phyloP scores from a whole-genome alignment of 306 rosid species.

The Ormosia semicastrata region DNA sequence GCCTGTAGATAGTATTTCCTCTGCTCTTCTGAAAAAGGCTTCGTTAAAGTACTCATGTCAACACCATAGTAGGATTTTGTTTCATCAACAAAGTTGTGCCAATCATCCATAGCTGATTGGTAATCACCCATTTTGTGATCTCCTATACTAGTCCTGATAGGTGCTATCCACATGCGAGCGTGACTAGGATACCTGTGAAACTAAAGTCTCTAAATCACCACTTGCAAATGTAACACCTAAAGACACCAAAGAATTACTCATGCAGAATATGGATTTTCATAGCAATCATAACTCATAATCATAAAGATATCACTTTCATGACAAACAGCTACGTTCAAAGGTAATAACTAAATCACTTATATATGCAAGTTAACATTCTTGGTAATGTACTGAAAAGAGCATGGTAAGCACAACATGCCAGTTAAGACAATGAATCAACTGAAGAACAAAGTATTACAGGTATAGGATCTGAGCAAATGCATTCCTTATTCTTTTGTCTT shows the following conservation, averaged over 20 bases:
- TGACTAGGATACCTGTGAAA: conserved; percentile 94
- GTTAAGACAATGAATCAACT: not conserved
- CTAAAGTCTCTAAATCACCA: conserved; percentile 28
- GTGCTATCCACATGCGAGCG: conserved; percentile 98
- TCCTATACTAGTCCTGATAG: conserved; percentile 71
- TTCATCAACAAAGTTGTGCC: conserved; percentile 66
- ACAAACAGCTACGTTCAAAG: not conserved
- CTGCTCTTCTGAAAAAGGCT: conserved; percentile 88
- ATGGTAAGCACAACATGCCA: conserved; percentile 3
- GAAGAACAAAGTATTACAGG: not conserved
- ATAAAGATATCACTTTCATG: conserved; percentile 4
- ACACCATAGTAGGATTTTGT: conserved; percentile 81
- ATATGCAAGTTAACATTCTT: not conserved
- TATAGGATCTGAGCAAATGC: not conserved
- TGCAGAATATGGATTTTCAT: not conserved
- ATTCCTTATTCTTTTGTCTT: not conserved
- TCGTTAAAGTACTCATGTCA: conserved; percentile 82
- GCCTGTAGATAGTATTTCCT: conserved; percentile 94
- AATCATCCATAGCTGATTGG: conserved; percentile 75
- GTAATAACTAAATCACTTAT: not conserved
- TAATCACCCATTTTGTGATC: conserved; percentile 70
- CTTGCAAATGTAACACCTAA: conserved; percentile 7
- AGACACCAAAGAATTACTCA: conserved; percentile 5
- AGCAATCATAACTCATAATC: not conserved
- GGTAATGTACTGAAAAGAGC: not conserved